Base-by-base conservation (phyloP, 176 grass and related monocot species). In the Bolboschoenus planiculmis region DNA sequence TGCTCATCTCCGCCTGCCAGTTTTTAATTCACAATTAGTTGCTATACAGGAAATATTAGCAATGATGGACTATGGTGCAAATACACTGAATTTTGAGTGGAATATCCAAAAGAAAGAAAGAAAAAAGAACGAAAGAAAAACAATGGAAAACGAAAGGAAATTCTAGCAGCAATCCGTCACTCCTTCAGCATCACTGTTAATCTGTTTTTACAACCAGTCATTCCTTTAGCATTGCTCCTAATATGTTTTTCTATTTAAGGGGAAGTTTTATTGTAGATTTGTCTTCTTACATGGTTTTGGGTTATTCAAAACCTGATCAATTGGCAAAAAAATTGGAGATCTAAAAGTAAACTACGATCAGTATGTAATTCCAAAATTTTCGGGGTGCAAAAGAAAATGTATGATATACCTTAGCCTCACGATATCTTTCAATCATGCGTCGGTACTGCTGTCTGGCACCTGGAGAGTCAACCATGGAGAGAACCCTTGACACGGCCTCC, bases 371-470 rank as follows among this genome's bases (percentile, higher is more conserved):
- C n/a, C 50, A 16, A 43, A 76, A 5, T 39, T 67, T 23, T 40
- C 31, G 23, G 35, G 7, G 48, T 16, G 10, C 9, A 54, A 26
- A 54, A 15, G 76, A 80, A 47, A 31, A 85, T 42, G 21, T 73
- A 64, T 30, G 54, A 67, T 86, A 86, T 91, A 99, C 97, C 84
- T 92, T 92, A 67, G 97, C 97, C 78, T 85, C 80, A n/a, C 83
- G 89, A 76, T 91, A 93, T 83, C 94, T 87, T 79, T 91, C 93
- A 50, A 99, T 89, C 97, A 99, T 96, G 51, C 97, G 87, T 1
- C 97, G 63, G 44, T 99, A 99, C 62, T 99, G 97, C 89, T 91
- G 88, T 84, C 97, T 91, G 60, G 97, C 92, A 76, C 91, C 86
- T 75, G 90, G 76, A 83, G 89, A 91, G 42, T 91, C 91, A 10